Evolutionary conservation across 2,329 filamentous ascomycete genomes (phyloP).

Genomic region (Aureobasidium sp.): DNA sequence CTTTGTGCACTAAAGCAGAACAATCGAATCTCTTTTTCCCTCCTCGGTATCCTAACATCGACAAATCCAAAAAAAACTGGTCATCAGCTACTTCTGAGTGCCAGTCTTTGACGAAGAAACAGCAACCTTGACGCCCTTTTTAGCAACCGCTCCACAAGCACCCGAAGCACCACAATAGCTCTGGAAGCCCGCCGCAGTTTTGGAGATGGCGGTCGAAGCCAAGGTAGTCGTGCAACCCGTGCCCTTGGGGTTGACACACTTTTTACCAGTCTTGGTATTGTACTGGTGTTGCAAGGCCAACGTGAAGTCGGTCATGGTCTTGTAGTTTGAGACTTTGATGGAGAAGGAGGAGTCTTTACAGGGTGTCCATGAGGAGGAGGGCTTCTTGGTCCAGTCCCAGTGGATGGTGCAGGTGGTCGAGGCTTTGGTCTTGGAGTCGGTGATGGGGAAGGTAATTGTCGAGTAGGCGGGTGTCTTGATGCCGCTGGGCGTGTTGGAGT

Average conservation of each 20-base stretch:
- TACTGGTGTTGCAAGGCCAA: neutral
- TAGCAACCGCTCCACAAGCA: neutral
- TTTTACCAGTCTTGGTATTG: constrained; percentile 5
- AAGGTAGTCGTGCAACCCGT: neutral
- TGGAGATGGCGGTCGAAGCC: neutral
- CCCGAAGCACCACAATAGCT: constrained; percentile 7
- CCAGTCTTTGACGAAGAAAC: constrained; percentile 8
- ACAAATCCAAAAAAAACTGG: too few species aligned
- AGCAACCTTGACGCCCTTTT: neutral
- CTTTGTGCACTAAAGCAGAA: too few species aligned
- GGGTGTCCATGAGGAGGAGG: neutral
- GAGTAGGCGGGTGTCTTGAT: neutral
- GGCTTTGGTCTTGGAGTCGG: constrained; percentile 8
- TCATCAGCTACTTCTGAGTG: neutral
- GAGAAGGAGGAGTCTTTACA: neutral
- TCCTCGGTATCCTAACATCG: too few species aligned
- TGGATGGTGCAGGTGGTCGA: neutral
- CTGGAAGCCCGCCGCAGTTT: neutral
- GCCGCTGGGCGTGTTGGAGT: constrained; percentile 9
- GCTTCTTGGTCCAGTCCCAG: constrained; percentile 10
- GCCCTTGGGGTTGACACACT: neutral
- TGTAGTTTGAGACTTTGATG: constrained; percentile 3
- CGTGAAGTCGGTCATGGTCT: neutral
- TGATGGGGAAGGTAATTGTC: neutral
- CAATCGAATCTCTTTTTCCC: too few species aligned